phyloP scores from a whole-genome alignment of 2,329 filamentous ascomycete genomes.

The Xylaria polymorpha region DNA sequence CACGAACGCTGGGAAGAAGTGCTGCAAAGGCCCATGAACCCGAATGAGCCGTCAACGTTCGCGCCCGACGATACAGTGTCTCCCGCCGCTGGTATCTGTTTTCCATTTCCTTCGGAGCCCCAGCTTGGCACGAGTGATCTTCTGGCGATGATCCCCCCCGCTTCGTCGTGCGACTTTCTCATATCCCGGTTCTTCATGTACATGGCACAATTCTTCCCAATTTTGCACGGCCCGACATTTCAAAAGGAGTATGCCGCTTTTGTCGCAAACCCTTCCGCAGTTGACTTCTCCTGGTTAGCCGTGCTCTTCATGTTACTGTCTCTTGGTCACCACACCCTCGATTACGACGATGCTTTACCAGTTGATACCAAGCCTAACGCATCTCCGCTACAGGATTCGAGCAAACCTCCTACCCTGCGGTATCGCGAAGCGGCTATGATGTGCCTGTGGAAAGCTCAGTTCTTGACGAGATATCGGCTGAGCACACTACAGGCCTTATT shows the following conservation, averaged over 20 bases:
- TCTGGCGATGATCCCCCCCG: slow-evolving; percentile 24
- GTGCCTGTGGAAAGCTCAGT: slow-evolving; percentile 32
- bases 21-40: slow-evolving; percentile 28
- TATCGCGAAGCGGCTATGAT: slow-evolving; percentile 34
- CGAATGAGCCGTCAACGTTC: slow-evolving; percentile 27
- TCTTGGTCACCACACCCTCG: slow-evolving; percentile 26
- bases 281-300: slow-evolving; percentile 30
- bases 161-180: slow-evolving; percentile 26
- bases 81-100: slow-evolving; percentile 9
- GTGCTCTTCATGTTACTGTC: slow-evolving; percentile 31
- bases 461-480: slow-evolving; percentile 31
- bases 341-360: slow-evolving; percentile 22
- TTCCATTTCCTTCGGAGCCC: slow-evolving; percentile 26
- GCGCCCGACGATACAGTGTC: slow-evolving; percentile 17
- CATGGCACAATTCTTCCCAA: slow-evolving; percentile 28
- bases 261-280: slow-evolving; percentile 22
- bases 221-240: slow-evolving; percentile 32
- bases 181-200: slow-evolving; percentile 29
- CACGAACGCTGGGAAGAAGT: slow-evolving; percentile 34
- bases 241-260: slow-evolving; percentile 32
- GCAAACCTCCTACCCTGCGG: not conserved
- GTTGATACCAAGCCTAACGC: slow-evolving; percentile 13
- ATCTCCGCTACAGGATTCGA: slow-evolving; percentile 7
- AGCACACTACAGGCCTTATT: slow-evolving; percentile 30
- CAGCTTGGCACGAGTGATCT: slow-evolving; percentile 24